A percentile compares a stretch with the other conserved stretches of the same genome.
Conservation (phyloP, 768 basidiomycete genomes). For the Mrakia frigida region DNA sequence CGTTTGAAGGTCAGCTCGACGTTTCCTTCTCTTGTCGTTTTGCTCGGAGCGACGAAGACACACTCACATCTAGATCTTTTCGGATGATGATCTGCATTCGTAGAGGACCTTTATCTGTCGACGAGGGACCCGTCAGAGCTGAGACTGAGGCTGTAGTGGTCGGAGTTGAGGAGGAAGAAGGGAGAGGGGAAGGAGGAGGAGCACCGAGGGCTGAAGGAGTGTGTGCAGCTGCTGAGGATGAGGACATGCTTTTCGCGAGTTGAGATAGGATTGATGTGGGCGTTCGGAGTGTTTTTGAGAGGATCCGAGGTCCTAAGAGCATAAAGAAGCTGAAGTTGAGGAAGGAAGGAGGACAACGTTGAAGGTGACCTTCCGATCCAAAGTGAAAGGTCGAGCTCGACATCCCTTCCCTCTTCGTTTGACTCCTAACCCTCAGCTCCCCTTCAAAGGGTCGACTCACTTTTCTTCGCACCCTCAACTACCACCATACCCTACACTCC, state of each 20-base stretch:
- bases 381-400: neutral
- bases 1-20: neutral
- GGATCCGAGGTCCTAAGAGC: neutral
- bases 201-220: neutral
- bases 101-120: conserved; percentile 18
- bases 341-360: too few species aligned
- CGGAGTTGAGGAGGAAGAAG: neutral
- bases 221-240: neutral
- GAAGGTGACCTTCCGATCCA: neutral
- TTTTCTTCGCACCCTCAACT: neutral
- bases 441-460: neutral
- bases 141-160: neutral
- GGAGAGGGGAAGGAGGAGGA: neutral
- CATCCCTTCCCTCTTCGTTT: neutral
- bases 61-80: conserved; percentile 36
- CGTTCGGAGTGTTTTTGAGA: neutral
- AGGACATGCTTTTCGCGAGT: neutral
- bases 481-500: neutral
- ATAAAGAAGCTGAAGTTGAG: neutral
- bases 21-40: neutral
- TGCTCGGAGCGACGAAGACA: neutral
- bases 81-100: conserved; percentile 45
- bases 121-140: neutral
- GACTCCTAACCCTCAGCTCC: neutral
- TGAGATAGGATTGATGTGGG: neutral